Base-by-base conservation (phyloP, 2,329 filamentous ascomycete species). In the Exophiala calicioides region DNA sequence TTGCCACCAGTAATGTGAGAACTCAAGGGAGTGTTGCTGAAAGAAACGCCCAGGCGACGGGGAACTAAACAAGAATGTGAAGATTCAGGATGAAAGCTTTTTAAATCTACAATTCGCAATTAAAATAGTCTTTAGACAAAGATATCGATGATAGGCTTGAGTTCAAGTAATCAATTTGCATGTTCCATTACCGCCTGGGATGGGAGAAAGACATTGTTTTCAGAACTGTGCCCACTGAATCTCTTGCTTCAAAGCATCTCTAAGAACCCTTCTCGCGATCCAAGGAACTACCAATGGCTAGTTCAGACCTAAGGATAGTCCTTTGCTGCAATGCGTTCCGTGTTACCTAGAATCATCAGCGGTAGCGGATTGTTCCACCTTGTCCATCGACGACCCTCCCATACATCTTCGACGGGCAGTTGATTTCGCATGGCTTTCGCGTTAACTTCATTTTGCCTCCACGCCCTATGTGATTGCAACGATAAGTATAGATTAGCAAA, bases 381-480 rank as follows among this genome's bases (percentile, higher is more conserved):
- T 13, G 39, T 32, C 39, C 39, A 43, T 19, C 26, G 24, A 5
- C 39, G 39, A 19, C 39, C 39, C 5, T 43, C 39, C 39, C 39
- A 43, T 15, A 43, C 39, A 21, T 31, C 39, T 20, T 43, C 39
- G 27, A 32, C 30, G 8, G 39, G 39, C 15, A 32, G 15, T 12
- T 31, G 13, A 15, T 31, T 32, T 7, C 15, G 13, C n/a, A n/a
- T 19, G 7, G 9, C 16, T 8, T 19, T 4, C 8, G 39, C 39
- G 29, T 33, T 31, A 5, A 43, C 13, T 15, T 43, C 37, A 23
- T 40, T 40, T 10, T 31, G 29, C 26, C 39, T 16, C 39, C 39
- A 33, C 8, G n/a, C 39, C 19, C 26, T 43, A 64, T 3, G n/a
- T 30, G 27, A 30, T 15, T 15, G 16, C 12, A 12, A 30, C 27